Percentiles rank a stretch among this genome's conserved stretches.
Evolutionary conservation across 371 early-diverging fungal genomes (phyloP).

Genomic region (Parasitella parasitica): DNA sequence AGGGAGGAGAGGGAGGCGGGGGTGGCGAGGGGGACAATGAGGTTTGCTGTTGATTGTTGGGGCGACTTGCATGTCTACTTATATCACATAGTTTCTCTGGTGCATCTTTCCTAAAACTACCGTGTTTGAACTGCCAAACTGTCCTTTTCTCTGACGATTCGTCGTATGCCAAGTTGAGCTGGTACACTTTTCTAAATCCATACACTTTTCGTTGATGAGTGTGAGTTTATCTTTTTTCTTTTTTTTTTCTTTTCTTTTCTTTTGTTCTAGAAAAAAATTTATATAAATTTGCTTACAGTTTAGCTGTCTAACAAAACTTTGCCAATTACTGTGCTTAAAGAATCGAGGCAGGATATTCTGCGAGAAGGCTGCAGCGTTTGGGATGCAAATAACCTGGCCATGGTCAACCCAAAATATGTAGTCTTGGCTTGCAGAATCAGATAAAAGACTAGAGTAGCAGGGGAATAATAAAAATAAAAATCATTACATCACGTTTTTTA

Average conservation of each 20-base stretch:
- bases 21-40: background rate
- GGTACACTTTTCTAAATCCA: constrained; percentile 16
- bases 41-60: background rate
- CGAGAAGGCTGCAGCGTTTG: constrained; percentile 53
- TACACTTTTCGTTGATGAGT: background rate
- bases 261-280: background rate
- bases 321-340: constrained; percentile 92
- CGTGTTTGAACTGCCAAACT: constrained; percentile 78
- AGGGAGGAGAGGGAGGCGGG: background rate
- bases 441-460: constrained; percentile 40
- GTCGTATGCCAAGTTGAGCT: constrained; percentile 4
- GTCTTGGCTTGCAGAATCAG: constrained; percentile 49
- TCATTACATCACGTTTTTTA: too few relatives aligned
- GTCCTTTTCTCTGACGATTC: constrained; percentile 1
- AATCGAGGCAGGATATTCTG: constrained; percentile 70
- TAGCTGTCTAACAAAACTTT: constrained; percentile 91
- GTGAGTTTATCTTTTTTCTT: background rate
- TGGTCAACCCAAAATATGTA: constrained; percentile 60
- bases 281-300: constrained; percentile 57
- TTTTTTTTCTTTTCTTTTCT: background rate
- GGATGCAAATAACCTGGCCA: constrained; percentile 60
- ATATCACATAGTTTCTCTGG: constrained; percentile 64
- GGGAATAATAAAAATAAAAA: too few relatives aligned
- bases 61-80: constrained; percentile 44
- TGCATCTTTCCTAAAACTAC: constrained; percentile 62